Conservation (phyloP, 352 stramenopile genomes). For the Phytophthora pisi region DNA sequence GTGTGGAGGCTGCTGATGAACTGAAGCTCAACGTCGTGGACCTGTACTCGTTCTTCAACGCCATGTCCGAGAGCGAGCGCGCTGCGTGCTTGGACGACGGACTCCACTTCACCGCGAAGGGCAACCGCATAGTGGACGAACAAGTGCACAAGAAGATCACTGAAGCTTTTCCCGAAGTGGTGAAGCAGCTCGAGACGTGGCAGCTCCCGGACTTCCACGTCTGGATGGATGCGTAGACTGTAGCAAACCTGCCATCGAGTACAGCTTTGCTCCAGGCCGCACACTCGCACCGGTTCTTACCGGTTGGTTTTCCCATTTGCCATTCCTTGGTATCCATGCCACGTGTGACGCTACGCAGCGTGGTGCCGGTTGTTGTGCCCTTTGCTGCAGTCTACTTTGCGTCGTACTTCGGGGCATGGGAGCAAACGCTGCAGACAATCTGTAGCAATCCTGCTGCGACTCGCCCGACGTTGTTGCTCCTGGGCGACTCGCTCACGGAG, state of each 20-base stretch:
- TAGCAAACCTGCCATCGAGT: neutral
- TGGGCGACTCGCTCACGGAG: slow-evolving; percentile 78
- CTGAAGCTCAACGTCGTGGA: slow-evolving; percentile 45
- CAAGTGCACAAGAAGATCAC: slow-evolving; percentile 44
- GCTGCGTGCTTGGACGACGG: slow-evolving; percentile 52
- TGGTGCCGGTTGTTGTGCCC: slow-evolving; percentile 14
- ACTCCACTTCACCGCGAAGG: slow-evolving; percentile 56
- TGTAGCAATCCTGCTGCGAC: neutral
- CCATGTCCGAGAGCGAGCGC: slow-evolving; percentile 33
- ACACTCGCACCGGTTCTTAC: slow-evolving; percentile 18
- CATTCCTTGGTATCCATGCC: slow-evolving; percentile 7
- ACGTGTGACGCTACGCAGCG: slow-evolving; percentile 7
- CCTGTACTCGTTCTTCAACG: slow-evolving; percentile 56
- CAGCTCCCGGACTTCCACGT: slow-evolving; percentile 44
- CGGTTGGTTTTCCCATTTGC: slow-evolving; percentile 23
- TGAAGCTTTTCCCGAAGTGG: slow-evolving; percentile 28
- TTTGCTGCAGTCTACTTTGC: slow-evolving; percentile 15
- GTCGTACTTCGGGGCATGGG: slow-evolving; percentile 23
- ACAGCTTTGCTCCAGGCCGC: neutral
- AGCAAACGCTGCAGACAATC: slow-evolving; percentile 8
- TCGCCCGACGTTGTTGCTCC: slow-evolving; percentile 47
- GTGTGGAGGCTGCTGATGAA: slow-evolving; percentile 41
- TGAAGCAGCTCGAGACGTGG: slow-evolving; percentile 37
- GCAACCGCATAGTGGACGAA: slow-evolving; percentile 53
- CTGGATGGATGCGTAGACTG: slow-evolving; percentile 28